Base-by-base conservation (phyloP, 192 early-diverging fungal genomes). In the Kickxella alabastrina region DNA sequence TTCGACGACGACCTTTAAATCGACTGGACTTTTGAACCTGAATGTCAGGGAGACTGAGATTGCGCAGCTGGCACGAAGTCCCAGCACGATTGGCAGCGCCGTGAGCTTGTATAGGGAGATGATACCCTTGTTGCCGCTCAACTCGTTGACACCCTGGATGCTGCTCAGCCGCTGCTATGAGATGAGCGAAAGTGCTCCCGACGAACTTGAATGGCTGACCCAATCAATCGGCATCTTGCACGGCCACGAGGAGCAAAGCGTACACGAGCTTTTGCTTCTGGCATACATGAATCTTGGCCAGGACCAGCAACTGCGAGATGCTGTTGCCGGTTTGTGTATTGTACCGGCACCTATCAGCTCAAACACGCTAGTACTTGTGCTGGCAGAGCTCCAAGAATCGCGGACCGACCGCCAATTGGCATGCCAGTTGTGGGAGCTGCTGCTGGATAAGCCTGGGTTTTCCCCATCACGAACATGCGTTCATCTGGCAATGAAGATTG, bases 61-160 rank as follows among this genome's bases (percentile, higher is more conserved):
- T 8, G 22, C 40, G 31, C 26, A 25, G 60, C 57, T 75, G 17
- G 59, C 72, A 7, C 32, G 42, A 18, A 52, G 47, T 29, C 53
- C 52, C 4, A 49, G 50, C 12, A 64, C 72, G 3, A 50, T 75
- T 22, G 14, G 31, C 7, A 31, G 43, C 22, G 71, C 71, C 6
- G 44, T 75, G 4, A 43, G 17, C 25, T 24, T 67, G 59, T 75
- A 75, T 44, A 43, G 42, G 19, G 43, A 56, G 28, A 24, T 35
- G 3, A 17, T 51, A 7, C 35, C 25, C 6, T 41, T 24, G 18
- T 17, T 66, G 32, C 59, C 72, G 19, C 19, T 59, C 14, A 34
- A 41, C 15, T 75, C 72, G 19, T 37, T 34, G n/a, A 59, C 61
- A 5, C 72, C 72, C 17, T 75, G 72, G 72, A 52, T 68, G 44